phyloP scores from a whole-genome alignment of 108 stramenopile species.

The Conticribra weissflogii region DNA sequence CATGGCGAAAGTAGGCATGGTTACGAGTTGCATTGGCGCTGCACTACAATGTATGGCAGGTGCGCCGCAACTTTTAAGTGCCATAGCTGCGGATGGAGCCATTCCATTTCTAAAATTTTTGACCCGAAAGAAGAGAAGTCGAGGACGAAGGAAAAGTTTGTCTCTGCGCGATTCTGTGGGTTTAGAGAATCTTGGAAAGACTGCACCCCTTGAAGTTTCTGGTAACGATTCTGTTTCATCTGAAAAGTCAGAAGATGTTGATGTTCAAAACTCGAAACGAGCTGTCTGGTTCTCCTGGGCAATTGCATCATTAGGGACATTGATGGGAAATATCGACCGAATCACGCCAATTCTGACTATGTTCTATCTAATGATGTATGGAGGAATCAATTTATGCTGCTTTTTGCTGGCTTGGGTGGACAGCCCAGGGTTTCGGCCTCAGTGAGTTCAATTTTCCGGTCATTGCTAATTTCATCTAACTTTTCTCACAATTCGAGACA shows the following conservation, averaged over 20 bases:
- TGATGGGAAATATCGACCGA: constrained; percentile 75
- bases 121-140: constrained; percentile 15
- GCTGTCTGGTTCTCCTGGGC: constrained; percentile 58
- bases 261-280: constrained; percentile 23
- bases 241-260: constrained; percentile 34
- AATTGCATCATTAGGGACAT: constrained; percentile 43
- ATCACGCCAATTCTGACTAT: constrained; percentile 81
- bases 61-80: constrained; percentile 68
- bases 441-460: constrained; percentile 15
- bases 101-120: constrained; percentile 60
- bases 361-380: constrained; percentile 81
- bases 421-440: constrained; percentile 77
- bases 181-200: background rate
- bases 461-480: background rate
- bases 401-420: constrained; percentile 62
- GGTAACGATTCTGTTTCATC: background rate
- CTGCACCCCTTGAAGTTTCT: background rate
- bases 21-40: constrained; percentile 69
- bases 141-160: background rate
- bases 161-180: background rate
- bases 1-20: constrained; percentile 72
- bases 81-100: constrained; percentile 69
- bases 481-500: too few relatives aligned
- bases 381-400: constrained; percentile 76
- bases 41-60: constrained; percentile 75